Evolutionary conservation across 805 yeast genomes (phyloP).

Genomic region (Wickerhamiella bombiphila): DNA sequence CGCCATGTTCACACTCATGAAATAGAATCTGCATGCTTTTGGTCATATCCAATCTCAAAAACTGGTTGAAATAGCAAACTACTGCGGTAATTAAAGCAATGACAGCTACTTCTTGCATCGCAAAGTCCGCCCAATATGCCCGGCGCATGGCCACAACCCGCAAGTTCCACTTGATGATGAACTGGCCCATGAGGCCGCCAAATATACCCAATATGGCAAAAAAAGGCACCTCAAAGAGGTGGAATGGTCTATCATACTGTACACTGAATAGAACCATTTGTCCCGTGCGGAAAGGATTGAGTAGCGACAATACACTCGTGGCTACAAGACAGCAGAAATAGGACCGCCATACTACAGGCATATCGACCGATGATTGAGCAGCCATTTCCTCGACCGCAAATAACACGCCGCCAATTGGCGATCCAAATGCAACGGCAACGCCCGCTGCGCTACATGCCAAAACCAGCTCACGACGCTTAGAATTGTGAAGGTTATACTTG

Average conservation of each 20-base stretch:
- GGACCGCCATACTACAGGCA: slow-evolving; percentile 77
- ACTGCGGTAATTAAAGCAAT: slow-evolving; percentile 58
- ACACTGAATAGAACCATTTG: slow-evolving; percentile 88
- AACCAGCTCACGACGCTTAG: slow-evolving; percentile 39
- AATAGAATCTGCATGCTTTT: slow-evolving; percentile 83
- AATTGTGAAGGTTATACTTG: slow-evolving; percentile 26
- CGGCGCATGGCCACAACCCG: slow-evolving; percentile 67
- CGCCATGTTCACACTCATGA: slow-evolving; percentile 54
- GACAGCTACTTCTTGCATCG: slow-evolving; percentile 55
- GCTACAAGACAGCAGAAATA: slow-evolving; percentile 86
- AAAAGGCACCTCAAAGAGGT: slow-evolving; percentile 60
- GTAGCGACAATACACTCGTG: slow-evolving; percentile 58
- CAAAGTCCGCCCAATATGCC: slow-evolving; percentile 40
- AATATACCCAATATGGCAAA: slow-evolving; percentile 69
- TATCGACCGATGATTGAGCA: slow-evolving; percentile 38
- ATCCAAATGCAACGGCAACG: slow-evolving; percentile 95
- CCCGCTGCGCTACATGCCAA: slow-evolving; percentile 96
- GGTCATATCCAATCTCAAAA: slow-evolving; percentile 80
- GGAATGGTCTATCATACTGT: slow-evolving; percentile 79
- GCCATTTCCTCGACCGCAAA: slow-evolving; percentile 88
- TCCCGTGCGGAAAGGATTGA: slow-evolving; percentile 90
- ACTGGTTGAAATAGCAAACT: slow-evolving; percentile 71
- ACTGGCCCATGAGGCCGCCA: slow-evolving; percentile 82
- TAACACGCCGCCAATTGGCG: slow-evolving; percentile 86
- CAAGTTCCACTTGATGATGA: slow-evolving; percentile 61